These are phyloP conservation scores for Medicago arabica DNA, from an alignment of 306 rosid genomes.

Conservation along the genomic window DNA sequence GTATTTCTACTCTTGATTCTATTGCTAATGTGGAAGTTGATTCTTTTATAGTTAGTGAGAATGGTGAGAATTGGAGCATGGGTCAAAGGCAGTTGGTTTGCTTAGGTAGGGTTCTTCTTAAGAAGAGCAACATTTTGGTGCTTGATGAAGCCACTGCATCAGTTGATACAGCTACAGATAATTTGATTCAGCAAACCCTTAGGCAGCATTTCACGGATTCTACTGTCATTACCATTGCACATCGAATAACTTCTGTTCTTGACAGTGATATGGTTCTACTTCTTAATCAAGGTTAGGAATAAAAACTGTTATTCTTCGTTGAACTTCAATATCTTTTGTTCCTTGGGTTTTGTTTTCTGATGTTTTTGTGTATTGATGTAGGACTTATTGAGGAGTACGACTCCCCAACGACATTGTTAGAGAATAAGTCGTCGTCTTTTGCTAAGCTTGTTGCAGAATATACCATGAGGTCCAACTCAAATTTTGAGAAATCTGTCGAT, in stretches of 20 bases:
- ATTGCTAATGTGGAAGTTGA: constrained; percentile 30
- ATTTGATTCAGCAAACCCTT: constrained; percentile 80
- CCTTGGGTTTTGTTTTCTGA: constrained; percentile 11
- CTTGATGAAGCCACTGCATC: constrained; percentile 97
- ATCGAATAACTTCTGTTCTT: constrained; percentile 83
- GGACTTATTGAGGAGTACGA: constrained; percentile 80
- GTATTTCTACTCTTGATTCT: background rate
- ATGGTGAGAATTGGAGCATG: constrained; percentile 97
- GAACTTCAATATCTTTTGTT: background rate
- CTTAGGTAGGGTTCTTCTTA: constrained; percentile 83
- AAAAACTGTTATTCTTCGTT: background rate
- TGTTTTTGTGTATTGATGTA: constrained; percentile 35
- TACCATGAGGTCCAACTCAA: constrained; percentile 62
- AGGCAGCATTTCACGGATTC: constrained; percentile 67
- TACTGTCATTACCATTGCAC: constrained; percentile 82
- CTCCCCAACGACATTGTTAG: constrained; percentile 69
- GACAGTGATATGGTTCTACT: constrained; percentile 84
- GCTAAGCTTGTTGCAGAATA: constrained; percentile 85
- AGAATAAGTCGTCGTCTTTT: constrained; percentile 75
- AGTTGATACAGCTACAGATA: constrained; percentile 89
- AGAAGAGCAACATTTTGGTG: constrained; percentile 80
- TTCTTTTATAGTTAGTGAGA: constrained; percentile 64
- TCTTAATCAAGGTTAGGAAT: constrained; percentile 67
- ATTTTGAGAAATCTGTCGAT: constrained; percentile 40
- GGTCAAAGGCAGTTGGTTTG: constrained; percentile 94